phyloP scores from a whole-genome alignment of 2,329 filamentous ascomycete genomes.

The Didymella pomorum region DNA sequence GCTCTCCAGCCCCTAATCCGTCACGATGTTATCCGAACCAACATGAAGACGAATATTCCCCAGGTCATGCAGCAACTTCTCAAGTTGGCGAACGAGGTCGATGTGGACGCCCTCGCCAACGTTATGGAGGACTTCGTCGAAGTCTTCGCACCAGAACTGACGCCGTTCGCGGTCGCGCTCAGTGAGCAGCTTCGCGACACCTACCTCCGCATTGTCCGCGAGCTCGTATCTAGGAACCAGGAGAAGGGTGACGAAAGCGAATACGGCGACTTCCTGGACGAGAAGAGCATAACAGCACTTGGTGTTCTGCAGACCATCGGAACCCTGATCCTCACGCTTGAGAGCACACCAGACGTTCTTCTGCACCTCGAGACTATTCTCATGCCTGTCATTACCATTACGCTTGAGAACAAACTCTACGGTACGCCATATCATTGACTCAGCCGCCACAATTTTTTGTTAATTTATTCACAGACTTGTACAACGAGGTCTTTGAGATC shows the following conservation, averaged over 20 bases:
- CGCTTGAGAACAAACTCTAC: slow-evolving; percentile 96
- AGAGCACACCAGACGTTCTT: slow-evolving; percentile 95
- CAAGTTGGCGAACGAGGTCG: slow-evolving; percentile 96
- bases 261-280: slow-evolving; percentile 91
- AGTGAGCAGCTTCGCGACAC: slow-evolving; percentile 96
- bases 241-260: slow-evolving; percentile 77
- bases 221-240: slow-evolving; percentile 85
- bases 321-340: slow-evolving; percentile 92
- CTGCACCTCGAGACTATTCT: slow-evolving; percentile 93
- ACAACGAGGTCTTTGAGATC: slow-evolving; percentile 98
- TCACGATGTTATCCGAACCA: slow-evolving; percentile 90
- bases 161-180: slow-evolving; percentile 93
- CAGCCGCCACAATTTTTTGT: slow-evolving; percentile 5
- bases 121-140: slow-evolving; percentile 99
- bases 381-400: slow-evolving; percentile 96
- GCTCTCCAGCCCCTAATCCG: slow-evolving; percentile 94
- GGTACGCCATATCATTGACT: slow-evolving; percentile 58
- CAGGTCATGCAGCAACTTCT: slow-evolving; percentile 99
- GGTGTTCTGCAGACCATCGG: slow-evolving; percentile 98
- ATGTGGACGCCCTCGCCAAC: slow-evolving; percentile 95
- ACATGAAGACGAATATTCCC: slow-evolving; percentile 97
- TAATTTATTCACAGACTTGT: slow-evolving; percentile 70
- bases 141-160: slow-evolving; percentile 95
- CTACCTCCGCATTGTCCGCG: slow-evolving; percentile 90
- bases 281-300: slow-evolving; percentile 97